Base-by-base conservation (phyloP, 441 rosid species). In the Jatropha podagrica region DNA sequence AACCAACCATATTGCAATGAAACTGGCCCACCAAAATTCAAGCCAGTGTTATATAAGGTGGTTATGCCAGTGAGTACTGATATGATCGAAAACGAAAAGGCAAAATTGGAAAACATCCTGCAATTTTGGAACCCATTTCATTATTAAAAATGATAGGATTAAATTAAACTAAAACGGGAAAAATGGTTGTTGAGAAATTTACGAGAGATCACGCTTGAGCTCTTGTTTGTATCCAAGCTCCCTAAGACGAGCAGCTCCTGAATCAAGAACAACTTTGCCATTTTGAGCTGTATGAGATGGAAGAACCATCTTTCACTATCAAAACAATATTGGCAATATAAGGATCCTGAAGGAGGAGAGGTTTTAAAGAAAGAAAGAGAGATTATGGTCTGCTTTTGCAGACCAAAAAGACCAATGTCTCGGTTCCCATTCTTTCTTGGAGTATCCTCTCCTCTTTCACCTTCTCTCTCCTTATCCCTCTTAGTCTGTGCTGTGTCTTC, bases 151-250 rank as follows among this genome's bases (percentile, higher is more conserved):
- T 6, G 66, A 67, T 73, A 23, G 41, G 69, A 77, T 59, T 26
- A 26, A 65, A 14, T 40, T 44, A 8, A 40, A 65, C 3, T 14
- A 14, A 68, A 51, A 7, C 32, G 5, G 66, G 63, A 8, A 41
- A 49, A 23, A 46, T 54, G 67, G 77, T 59, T n/a, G 61, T 18
- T 9, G 44, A 80, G 82, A 71, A 67, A 72, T 80, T 76, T 87
- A 92, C 96, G 96, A 95, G 81, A 93, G 94, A 69, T 93, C 94
- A 52, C 98, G 98, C 87, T 93, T 93, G 77, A 95, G 98, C 65
- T 93, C 99, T 85, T 93, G 98, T 82, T 95, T 93, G 92, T 95
- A 95, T 46, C 99, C 97, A 55, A 95, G 94, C 87, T 95, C 92
- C 66, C 73, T 85, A 74, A 92, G 92, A 60, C 98, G 96, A 65